Conservation (phyloP, 305 asterid genomes). For the Solanum hybrid region DNA sequence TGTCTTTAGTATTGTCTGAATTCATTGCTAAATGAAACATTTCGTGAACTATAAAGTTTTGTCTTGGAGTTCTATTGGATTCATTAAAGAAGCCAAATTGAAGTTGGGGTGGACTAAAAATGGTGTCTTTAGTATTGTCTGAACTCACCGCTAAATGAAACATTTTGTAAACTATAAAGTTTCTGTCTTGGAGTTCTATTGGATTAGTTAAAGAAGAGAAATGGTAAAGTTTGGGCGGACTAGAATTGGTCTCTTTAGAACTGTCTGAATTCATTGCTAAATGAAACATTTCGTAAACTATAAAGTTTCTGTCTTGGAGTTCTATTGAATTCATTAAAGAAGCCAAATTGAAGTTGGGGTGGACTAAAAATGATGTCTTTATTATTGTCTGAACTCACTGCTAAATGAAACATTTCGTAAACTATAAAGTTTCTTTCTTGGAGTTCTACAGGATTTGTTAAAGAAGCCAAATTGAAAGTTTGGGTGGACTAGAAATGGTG, state of each 20-base stretch:
- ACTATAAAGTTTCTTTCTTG: not conserved
- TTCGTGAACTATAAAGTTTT: not conserved
- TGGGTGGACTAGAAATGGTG: not conserved
- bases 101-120: not conserved
- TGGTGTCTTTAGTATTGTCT: not conserved
- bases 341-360: not conserved
- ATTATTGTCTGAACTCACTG: not conserved
- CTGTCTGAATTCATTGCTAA: not conserved
- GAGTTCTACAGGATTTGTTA: not conserved
- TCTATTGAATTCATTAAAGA: not conserved
- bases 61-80: not conserved
- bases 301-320: not conserved
- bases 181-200: not conserved
- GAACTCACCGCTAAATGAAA: not conserved
- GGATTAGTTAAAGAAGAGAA: no score
- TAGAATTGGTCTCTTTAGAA: not conserved
- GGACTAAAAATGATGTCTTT: not conserved
- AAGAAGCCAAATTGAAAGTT: not conserved
- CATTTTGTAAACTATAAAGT: not conserved
- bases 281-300: not conserved
- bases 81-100: not conserved
- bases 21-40: not conserved
- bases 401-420: not conserved
- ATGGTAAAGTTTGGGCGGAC: not conserved
- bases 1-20: not conserved